These are phyloP conservation scores for Mallotus nudiflorus DNA, from an alignment of 345 rosid genomes.

Conservation along the genomic window DNA sequence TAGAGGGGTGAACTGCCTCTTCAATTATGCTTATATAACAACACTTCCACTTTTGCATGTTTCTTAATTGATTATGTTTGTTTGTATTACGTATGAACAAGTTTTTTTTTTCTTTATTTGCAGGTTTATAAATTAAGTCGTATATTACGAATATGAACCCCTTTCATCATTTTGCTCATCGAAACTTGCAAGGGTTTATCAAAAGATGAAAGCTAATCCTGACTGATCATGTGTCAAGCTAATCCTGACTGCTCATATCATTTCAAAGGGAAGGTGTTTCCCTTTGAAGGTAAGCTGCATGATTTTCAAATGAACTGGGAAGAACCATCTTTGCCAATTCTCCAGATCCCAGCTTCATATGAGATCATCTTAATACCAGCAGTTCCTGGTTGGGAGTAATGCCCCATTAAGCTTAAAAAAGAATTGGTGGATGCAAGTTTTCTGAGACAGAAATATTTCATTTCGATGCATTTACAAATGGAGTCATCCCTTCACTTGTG, in stretches of 20 bases:
- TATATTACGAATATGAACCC: slow-evolving; percentile 27
- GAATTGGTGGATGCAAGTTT: neutral
- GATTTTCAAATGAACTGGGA: slow-evolving; percentile 4
- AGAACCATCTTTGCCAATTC: neutral
- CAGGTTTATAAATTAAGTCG: slow-evolving; percentile 37
- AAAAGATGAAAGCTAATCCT: neutral
- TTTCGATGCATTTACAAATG: neutral
- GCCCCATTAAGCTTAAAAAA: neutral
- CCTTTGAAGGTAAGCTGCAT: neutral
- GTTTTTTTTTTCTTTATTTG: neutral
- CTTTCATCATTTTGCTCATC: neutral
- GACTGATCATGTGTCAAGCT: neutral
- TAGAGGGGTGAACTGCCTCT: neutral
- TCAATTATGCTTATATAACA: neutral
- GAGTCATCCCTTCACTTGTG: neutral
- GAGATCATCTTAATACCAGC: neutral
- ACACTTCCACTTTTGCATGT: neutral
- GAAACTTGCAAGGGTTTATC: neutral
- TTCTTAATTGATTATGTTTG: neutral
- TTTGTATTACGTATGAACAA: neutral
- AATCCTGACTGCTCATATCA: neutral
- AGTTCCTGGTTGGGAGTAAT: neutral
- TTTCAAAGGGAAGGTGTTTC: neutral
- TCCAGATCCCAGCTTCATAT: neutral
- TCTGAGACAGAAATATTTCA: neutral